phyloP scores from a whole-genome alignment of 1,139 yeast species.

The Scheffersomyces segobiensis region DNA sequence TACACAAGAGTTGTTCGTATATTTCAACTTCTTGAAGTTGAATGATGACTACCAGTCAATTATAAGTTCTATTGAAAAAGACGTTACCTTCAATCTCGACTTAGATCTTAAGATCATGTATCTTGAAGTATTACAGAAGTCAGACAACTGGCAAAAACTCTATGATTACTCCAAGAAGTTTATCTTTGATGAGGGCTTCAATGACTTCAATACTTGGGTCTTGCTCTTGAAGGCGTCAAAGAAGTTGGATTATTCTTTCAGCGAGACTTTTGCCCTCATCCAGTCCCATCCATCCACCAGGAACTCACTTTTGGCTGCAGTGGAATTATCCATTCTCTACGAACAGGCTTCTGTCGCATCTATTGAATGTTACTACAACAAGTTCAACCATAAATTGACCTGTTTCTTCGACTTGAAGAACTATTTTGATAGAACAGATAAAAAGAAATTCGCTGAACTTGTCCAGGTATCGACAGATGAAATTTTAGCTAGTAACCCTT shows the following conservation, averaged over 20 bases:
- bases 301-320: slow-evolving; percentile 55
- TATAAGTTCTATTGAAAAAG: slow-evolving; percentile 27
- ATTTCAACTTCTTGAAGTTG: slow-evolving; percentile 44
- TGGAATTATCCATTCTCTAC: slow-evolving; percentile 41
- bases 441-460: slow-evolving; percentile 11
- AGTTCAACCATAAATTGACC: slow-evolving; percentile 54
- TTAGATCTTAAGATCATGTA: slow-evolving; percentile 58
- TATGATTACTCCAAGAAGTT: slow-evolving; percentile 29
- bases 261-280: slow-evolving; percentile 15
- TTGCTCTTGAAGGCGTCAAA: slow-evolving; percentile 46
- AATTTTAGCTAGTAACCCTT: slow-evolving; percentile 7
- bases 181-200: slow-evolving; percentile 45
- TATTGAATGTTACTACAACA: slow-evolving; percentile 41
- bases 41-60: slow-evolving; percentile 31
- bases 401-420: slow-evolving; percentile 58
- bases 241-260: slow-evolving; percentile 16
- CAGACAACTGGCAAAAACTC: slow-evolving; percentile 45
- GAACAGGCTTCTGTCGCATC: slow-evolving; percentile 19
- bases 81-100: slow-evolving; percentile 39
- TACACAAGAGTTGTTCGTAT: slow-evolving; percentile 63
- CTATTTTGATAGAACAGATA: slow-evolving; percentile 23
- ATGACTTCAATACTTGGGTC: slow-evolving; percentile 66
- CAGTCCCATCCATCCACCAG: slow-evolving; percentile 37
- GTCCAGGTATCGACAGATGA: slow-evolving; percentile 8
- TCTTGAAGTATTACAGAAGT: slow-evolving; percentile 42